Evolutionary conservation across 768 basidiomycete species (phyloP).

Genomic region (Xerocomellus amylosporus): DNA sequence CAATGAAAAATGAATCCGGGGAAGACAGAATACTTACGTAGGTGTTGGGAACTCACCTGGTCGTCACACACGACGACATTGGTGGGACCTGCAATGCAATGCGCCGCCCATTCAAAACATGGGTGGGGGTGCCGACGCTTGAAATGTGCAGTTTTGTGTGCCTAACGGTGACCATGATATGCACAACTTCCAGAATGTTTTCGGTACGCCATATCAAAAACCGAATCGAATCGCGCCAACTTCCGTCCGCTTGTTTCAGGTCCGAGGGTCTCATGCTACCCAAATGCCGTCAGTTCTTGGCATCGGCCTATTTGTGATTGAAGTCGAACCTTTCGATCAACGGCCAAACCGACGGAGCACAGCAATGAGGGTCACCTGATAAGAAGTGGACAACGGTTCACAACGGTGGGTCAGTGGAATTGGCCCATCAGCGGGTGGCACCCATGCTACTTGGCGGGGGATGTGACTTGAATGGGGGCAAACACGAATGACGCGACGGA

Average conservation of each 20-base stretch:
- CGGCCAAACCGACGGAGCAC: conserved; percentile 14
- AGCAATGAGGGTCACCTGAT: conserved; percentile 11
- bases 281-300: conserved; percentile 11
- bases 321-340: conserved; percentile 11
- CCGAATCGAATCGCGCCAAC: not conserved
- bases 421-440: conserved; percentile 1
- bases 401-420: not conserved
- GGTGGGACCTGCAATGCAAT: not conserved
- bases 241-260: not conserved
- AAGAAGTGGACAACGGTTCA: not conserved
- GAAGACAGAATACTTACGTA: conserved; percentile 13
- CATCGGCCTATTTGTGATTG: not conserved
- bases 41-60: not conserved
- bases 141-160: not conserved
- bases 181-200: not conserved
- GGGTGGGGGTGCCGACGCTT: not conserved
- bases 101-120: not conserved
- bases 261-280: conserved; percentile 5
- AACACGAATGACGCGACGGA: not conserved
- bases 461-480: not conserved
- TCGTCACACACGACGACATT: not conserved
- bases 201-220: not conserved
- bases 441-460: not conserved
- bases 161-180: not conserved
- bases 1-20: conserved; percentile 6